Conservation (phyloP, 2,329 filamentous ascomycete species). For the Aspergillus sp. region DNA sequence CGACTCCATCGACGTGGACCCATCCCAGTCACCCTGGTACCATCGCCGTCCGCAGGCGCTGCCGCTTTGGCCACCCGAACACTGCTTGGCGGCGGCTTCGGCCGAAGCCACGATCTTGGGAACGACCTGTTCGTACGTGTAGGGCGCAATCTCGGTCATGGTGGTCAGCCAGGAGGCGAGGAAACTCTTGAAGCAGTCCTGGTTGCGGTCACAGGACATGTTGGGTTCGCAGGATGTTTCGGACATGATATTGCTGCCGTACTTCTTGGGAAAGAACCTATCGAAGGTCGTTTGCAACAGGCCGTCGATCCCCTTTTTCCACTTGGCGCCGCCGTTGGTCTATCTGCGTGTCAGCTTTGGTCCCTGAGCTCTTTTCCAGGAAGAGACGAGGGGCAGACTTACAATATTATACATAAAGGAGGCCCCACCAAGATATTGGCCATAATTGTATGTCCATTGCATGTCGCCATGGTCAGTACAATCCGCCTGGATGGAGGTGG, state of each 20-base stretch:
- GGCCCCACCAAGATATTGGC: slow-evolving; percentile 48
- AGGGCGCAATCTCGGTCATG: slow-evolving; percentile 55
- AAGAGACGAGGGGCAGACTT: slow-evolving; percentile 11
- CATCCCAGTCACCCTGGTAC: slow-evolving; percentile 31
- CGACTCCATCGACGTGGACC: slow-evolving; percentile 30
- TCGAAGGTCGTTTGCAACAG: slow-evolving; percentile 45
- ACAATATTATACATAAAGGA: slow-evolving; percentile 50
- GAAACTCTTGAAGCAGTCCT: slow-evolving; percentile 65
- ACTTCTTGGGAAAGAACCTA: slow-evolving; percentile 45
- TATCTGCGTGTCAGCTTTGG: slow-evolving; percentile 13
- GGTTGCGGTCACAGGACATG: slow-evolving; percentile 60
- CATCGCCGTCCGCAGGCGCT: slow-evolving; percentile 48
- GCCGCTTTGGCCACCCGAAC: slow-evolving; percentile 50
- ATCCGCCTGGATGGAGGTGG: slow-evolving; percentile 41
- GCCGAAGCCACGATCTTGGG: slow-evolving; percentile 53
- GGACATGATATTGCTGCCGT: slow-evolving; percentile 48
- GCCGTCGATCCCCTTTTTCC: slow-evolving; percentile 50
- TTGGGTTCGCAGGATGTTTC: slow-evolving; percentile 61
- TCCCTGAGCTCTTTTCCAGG: slow-evolving; percentile 5
- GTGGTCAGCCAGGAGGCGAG: slow-evolving; percentile 59
- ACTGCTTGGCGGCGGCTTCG: slow-evolving; percentile 53
- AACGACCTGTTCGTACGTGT: slow-evolving; percentile 47
- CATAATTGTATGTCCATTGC: slow-evolving; percentile 53
- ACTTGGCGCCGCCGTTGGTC: slow-evolving; percentile 41
- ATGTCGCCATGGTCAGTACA: slow-evolving; percentile 47